Conservation (phyloP, 768 basidiomycete genomes). For the Mycena venus region DNA sequence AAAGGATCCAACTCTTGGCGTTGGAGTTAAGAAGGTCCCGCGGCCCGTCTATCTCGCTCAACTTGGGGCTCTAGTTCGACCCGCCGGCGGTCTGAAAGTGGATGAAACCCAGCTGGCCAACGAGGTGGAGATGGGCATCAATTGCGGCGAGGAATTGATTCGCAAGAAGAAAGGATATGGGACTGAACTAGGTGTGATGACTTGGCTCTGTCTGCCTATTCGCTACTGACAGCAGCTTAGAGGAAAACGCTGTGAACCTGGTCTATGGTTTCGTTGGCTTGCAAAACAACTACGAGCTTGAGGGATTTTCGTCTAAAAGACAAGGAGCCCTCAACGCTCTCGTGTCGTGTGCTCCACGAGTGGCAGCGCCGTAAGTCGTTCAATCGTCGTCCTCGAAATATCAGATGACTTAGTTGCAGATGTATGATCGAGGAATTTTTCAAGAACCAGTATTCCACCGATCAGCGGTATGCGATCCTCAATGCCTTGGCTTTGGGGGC, state of each 20-base stretch:
- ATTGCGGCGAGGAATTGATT: conserved; percentile 85
- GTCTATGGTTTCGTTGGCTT: conserved; percentile 79
- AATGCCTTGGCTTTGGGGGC: conserved; percentile 90
- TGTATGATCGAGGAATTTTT: conserved; percentile 94
- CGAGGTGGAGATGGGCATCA: conserved; percentile 84
- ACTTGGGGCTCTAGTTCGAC: conserved; percentile 81
- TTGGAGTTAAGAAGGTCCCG: conserved; percentile 76
- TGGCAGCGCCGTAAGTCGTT: conserved; percentile 82
- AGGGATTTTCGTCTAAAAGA: conserved; percentile 80
- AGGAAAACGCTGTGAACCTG: conserved; percentile 91
- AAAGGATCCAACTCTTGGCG: conserved; percentile 84
- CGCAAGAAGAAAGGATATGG: conserved; percentile 88
- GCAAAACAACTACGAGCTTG: conserved; percentile 88
- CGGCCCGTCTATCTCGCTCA: conserved; percentile 93
- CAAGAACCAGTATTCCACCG: conserved; percentile 90
- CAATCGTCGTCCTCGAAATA: not conserved
- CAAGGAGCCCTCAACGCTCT: conserved; percentile 86
- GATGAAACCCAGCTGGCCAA: conserved; percentile 76
- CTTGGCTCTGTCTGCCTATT: not conserved
- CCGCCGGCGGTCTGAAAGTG: conserved; percentile 61
- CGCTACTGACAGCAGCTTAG: conserved; percentile 54
- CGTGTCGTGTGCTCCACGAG: conserved; percentile 81
- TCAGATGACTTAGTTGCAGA: conserved; percentile 53
- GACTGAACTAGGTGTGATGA: conserved; percentile 82
- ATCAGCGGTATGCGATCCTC: conserved; percentile 88